Conservation (phyloP, 1,284 basidiomycete genomes). For the Flammula alnicola region DNA sequence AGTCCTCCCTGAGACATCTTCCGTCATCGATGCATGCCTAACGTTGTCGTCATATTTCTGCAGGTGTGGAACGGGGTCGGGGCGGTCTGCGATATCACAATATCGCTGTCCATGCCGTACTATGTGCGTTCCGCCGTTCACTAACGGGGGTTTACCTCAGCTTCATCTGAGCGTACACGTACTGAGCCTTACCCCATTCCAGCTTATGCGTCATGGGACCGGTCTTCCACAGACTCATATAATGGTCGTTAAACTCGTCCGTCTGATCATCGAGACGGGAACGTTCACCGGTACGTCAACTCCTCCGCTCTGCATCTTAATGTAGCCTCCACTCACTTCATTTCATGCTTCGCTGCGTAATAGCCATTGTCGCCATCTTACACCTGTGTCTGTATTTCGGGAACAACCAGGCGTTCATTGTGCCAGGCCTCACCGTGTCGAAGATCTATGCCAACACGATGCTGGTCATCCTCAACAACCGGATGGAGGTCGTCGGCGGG, state of each 20-base stretch:
- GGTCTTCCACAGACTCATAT: slow-evolving; percentile 30
- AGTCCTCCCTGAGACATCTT: slow-evolving; percentile 4
- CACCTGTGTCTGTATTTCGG: slow-evolving; percentile 32
- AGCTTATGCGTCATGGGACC: slow-evolving; percentile 33
- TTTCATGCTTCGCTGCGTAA: neutral
- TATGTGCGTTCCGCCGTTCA: slow-evolving; percentile 33
- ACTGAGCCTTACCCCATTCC: neutral
- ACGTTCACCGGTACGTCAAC: slow-evolving; percentile 28
- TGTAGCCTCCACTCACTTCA: neutral
- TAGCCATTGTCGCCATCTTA: slow-evolving; percentile 31
- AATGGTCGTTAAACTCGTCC: slow-evolving; percentile 30
- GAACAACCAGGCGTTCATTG: slow-evolving; percentile 25
- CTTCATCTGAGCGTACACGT: neutral
- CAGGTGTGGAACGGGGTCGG: slow-evolving; percentile 36
- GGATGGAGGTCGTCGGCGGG: slow-evolving; percentile 26
- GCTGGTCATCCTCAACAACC: slow-evolving; percentile 33
- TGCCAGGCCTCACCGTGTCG: slow-evolving; percentile 29
- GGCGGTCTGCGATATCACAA: slow-evolving; percentile 34
- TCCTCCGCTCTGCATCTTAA: neutral
- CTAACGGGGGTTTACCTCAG: no score
- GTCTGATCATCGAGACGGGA: slow-evolving; percentile 33
- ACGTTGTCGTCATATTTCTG: neutral
- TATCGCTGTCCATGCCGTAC: slow-evolving; percentile 34
- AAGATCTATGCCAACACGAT: slow-evolving; percentile 37
- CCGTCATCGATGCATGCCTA: neutral